Base-by-base conservation (phyloP, 176 grass and related monocot species). In the Tillandsia leiboldiana region DNA sequence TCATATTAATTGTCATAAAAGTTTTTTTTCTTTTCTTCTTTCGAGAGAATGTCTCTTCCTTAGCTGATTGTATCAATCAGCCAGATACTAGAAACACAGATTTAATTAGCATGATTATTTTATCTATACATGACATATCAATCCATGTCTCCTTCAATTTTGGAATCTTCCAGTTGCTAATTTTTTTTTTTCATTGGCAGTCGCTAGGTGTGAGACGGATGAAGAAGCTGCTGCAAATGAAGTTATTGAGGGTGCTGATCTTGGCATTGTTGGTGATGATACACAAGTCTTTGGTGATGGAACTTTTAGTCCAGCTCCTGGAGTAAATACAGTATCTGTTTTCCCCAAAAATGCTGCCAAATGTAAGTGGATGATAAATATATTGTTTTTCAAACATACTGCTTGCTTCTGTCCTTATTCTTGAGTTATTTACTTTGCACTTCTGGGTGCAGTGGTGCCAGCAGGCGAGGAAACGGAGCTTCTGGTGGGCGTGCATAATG, bases 311-410 rank as follows among this genome's bases (percentile, higher is more conserved):
- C 82, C 84, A 10, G 87, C 89, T 72, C 48, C 87, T 86, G 89
- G 89, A 76, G 78, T 93, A 11, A 81, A 86, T 76, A 99, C 89
- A 65, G 53, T 93, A 65, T 90, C 74, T 7, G 68, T 92, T 27
- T 99, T 99, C 64, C 94, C 94, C 47, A 99, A 99, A 87, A 99
- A 99, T 69, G 27, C 82, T 77, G 86, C 78, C 10, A 99, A 93
- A 99, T 73, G 94, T 90, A 76, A 90, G 79, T 79, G 12, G 10
- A 12, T 3, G 14, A 23, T 26, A 76, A 8, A 26, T 53, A 75
- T 68, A n/a, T 69, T 64, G 47, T 61, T 20, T 20, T 61, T 61
- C 22, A 42, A 42, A 42, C 33, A 42, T 42, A 42, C 33, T 42
- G 33, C 4, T 42, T 42, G 3, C 33, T 7, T 42, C 33, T 42